Conservation (phyloP, 345 rosid species). For the Cardamine occulta region DNA sequence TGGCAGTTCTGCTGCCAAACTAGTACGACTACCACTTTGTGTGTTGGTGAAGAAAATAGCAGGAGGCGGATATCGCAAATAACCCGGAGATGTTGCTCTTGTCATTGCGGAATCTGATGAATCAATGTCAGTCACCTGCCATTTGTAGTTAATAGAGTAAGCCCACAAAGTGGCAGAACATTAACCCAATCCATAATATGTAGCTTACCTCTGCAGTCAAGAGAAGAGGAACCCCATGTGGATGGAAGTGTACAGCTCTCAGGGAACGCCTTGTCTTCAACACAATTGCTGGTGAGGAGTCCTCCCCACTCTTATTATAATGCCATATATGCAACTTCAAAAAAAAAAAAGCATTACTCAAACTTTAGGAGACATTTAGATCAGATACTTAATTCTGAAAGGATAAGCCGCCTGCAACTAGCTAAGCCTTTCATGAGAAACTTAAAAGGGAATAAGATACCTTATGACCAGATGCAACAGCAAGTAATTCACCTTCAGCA, state of each 20-base stretch:
- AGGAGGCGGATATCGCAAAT: conserved; percentile 78
- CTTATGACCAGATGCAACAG: conserved; percentile 92
- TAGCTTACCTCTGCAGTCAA: conserved; percentile 83
- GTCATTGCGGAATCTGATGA: conserved; percentile 80
- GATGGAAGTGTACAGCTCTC: conserved; percentile 87
- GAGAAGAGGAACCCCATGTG: conserved; percentile 78
- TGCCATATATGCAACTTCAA: conserved; percentile 74
- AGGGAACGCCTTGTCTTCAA: conserved; percentile 80
- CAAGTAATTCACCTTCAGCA: conserved; percentile 77
- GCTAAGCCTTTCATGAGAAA: conserved; percentile 6
- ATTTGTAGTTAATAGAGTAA: conserved; percentile 60
- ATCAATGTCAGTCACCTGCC: conserved; percentile 91
- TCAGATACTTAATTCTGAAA: conserved; percentile 11
- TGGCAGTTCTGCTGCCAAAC: conserved; percentile 60
- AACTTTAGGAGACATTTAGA: conserved; percentile 26
- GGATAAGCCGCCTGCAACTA: conserved; percentile 15
- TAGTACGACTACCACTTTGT: conserved; percentile 53
- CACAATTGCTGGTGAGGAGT: conserved; percentile 62
- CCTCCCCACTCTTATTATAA: conserved; percentile 67
- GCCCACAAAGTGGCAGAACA: conserved; percentile 38
- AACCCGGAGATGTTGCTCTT: conserved; percentile 69
- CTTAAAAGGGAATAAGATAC: conserved; percentile 44
- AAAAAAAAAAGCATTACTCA: conserved; percentile 26
- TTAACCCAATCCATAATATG: conserved; percentile 33
- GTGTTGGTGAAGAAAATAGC: conserved; percentile 62